phyloP scores from a whole-genome alignment of 495 filamentous ascomycete genomes.

The Hapsidospora chrysogenum region DNA sequence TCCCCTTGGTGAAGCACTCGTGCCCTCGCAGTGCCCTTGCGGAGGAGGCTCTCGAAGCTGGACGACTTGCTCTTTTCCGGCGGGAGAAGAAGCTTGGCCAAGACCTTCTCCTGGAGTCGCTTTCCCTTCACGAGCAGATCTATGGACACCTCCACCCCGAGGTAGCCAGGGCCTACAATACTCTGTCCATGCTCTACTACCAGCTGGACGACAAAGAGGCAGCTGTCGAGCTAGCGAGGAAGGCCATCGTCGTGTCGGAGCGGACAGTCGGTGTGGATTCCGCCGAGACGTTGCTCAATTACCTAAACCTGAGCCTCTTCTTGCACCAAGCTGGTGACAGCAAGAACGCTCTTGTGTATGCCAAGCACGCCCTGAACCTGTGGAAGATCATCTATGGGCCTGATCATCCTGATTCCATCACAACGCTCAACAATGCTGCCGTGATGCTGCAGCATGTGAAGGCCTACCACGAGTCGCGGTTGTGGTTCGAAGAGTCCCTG shows the following conservation, averaged over 20 bases:
- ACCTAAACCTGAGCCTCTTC: slow-evolving; percentile 91
- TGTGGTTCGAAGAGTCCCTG: slow-evolving; percentile 93
- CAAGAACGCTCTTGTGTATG: slow-evolving; percentile 61
- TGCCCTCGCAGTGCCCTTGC: slow-evolving; percentile 75
- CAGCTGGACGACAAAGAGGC: slow-evolving; percentile 89
- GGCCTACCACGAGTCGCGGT: slow-evolving; percentile 76
- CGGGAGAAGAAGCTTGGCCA: slow-evolving; percentile 91
- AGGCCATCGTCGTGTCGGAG: slow-evolving; percentile 91
- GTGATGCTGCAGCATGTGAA: slow-evolving; percentile 95
- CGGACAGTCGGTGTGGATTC: slow-evolving; percentile 89
- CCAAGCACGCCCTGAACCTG: slow-evolving; percentile 82
- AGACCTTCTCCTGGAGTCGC: slow-evolving; percentile 84
- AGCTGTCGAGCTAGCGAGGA: slow-evolving; percentile 87
- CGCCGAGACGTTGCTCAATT: slow-evolving; percentile 79
- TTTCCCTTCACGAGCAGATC: slow-evolving; percentile 96
- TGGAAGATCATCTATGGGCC: slow-evolving; percentile 95
- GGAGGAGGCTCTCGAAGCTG: slow-evolving; percentile 90
- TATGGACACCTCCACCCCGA: slow-evolving; percentile 96
- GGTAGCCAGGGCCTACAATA: slow-evolving; percentile 88
- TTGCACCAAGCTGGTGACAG: slow-evolving; percentile 85
- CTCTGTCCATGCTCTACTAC: slow-evolving; percentile 87
- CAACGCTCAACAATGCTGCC: slow-evolving; percentile 95
- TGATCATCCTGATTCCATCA: slow-evolving; percentile 93
- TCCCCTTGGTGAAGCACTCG: slow-evolving; percentile 87
- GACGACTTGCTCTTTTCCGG: slow-evolving; percentile 84